These are phyloP conservation scores for Quercus aquifolioides DNA, from an alignment of 306 rosid genomes.

Conservation along the genomic window DNA sequence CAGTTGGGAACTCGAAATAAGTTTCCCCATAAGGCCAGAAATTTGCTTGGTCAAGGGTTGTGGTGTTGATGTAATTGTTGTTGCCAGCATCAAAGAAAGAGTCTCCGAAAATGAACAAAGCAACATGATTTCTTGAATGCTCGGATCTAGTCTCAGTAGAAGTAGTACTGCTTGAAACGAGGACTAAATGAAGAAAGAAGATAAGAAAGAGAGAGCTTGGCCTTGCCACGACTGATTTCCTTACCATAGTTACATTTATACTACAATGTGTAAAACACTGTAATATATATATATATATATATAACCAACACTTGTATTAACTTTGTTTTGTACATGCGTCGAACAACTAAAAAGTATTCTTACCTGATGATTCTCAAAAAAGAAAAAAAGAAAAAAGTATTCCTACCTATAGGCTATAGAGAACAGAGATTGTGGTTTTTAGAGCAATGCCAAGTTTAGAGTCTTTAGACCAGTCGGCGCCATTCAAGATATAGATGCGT, in stretches of 20 bases:
- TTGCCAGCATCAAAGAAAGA: constrained; percentile 89
- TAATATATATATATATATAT: background rate
- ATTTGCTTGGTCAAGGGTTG: constrained; percentile 84
- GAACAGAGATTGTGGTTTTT: background rate
- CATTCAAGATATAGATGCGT: constrained; percentile 16
- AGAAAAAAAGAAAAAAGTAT: too few species aligned
- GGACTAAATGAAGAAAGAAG: constrained; percentile 13
- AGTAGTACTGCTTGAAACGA: background rate
- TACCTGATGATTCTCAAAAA: too few species aligned
- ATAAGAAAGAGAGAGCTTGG: constrained; percentile 22
- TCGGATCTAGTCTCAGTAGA: background rate
- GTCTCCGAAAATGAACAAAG: constrained; percentile 82
- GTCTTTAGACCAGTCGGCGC: constrained; percentile 17
- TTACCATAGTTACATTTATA: background rate
- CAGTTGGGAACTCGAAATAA: constrained; percentile 73
- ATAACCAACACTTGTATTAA: background rate
- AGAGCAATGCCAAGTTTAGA: background rate
- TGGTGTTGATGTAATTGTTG: constrained; percentile 91
- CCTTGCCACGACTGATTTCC: constrained; percentile 26
- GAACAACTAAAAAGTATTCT: background rate
- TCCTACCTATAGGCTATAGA: too few species aligned
- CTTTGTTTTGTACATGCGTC: too few species aligned
- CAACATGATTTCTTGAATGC: constrained; percentile 15
- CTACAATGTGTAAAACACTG: background rate
- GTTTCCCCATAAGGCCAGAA: constrained; percentile 92